Percentiles rank a stretch among this genome's conserved stretches.
phyloP scores from a whole-genome alignment of 306 rosid genomes.

The Cucurbita moschata region DNA sequence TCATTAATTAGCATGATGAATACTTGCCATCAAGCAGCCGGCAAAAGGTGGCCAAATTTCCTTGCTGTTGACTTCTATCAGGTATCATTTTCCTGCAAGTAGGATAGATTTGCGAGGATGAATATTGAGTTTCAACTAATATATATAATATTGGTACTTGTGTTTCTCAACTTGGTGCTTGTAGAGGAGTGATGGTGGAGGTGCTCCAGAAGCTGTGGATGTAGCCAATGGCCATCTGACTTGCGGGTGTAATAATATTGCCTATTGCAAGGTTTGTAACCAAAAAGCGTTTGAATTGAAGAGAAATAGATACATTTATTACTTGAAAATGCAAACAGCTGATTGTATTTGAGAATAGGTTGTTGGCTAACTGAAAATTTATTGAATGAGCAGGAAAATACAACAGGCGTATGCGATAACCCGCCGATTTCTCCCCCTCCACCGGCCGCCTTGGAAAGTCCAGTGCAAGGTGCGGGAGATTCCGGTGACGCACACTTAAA shows the following conservation, averaged over 20 bases:
- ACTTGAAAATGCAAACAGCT: background rate
- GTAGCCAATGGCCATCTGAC: conserved; percentile 79
- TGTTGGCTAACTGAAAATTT: conserved; percentile 3
- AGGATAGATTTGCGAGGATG: background rate
- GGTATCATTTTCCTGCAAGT: conserved; percentile 19
- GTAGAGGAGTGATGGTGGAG: conserved; percentile 90
- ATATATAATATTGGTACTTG: background rate
- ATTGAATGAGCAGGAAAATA: conserved; percentile 34
- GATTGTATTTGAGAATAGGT: background rate
- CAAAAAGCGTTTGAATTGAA: background rate
- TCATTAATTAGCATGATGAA: conserved; percentile 33
- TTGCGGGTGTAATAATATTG: conserved; percentile 79
- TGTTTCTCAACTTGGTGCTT: conserved; percentile 6
- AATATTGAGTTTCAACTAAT: background rate
- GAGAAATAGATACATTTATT: background rate
- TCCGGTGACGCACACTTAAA: conserved; percentile 15
- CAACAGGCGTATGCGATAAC: conserved; percentile 55
- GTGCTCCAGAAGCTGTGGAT: conserved; percentile 88
- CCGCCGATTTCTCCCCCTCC: conserved; percentile 87
- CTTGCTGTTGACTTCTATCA: conserved; percentile 80
- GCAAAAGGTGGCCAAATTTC: conserved; percentile 83
- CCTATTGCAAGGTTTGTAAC: conserved; percentile 78
- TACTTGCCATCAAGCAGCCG: conserved; percentile 55
- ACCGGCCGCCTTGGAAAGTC: conserved; percentile 36
- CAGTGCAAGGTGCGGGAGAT: conserved; percentile 1